Evolutionary conservation across 768 basidiomycete genomes (phyloP).

Genomic region (Russula lepida): DNA sequence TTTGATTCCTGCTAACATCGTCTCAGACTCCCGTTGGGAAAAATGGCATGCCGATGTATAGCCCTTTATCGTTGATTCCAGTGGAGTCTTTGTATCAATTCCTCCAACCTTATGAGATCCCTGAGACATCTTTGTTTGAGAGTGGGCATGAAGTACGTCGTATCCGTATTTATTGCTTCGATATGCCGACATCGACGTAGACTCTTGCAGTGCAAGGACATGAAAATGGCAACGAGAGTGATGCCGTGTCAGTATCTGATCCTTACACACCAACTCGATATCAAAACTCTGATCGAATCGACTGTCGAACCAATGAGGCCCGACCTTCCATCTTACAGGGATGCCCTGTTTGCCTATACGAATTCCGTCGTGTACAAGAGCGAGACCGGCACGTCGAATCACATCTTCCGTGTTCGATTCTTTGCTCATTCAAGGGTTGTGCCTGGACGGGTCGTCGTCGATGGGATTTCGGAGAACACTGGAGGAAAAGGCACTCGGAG

Average conservation of each 20-base stretch:
- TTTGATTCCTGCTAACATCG: too few relatives aligned
- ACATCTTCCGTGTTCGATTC: background rate
- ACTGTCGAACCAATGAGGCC: background rate
- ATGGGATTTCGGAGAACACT: background rate
- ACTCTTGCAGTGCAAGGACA: background rate
- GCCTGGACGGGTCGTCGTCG: background rate
- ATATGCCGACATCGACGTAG: background rate
- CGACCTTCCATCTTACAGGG: fast-evolving
- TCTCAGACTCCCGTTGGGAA: too few relatives aligned
- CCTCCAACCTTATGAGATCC: background rate
- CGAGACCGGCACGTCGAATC: background rate
- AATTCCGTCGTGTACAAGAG: background rate
- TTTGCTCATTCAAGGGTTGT: background rate
- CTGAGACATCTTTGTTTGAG: background rate
- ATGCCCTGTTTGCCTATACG: background rate
- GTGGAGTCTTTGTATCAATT: background rate
- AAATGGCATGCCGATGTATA: too few relatives aligned
- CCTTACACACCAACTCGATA: too few relatives aligned
- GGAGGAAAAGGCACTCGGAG: background rate
- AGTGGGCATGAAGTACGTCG: too few relatives aligned
- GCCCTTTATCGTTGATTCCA: too few relatives aligned
- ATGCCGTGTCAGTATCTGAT: too few relatives aligned
- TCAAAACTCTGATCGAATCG: background rate
- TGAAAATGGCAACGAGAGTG: too few relatives aligned
- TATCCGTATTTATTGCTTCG: too few relatives aligned